A percentile compares a stretch with the other conserved stretches of the same genome.
Conservation (phyloP, 2,329 filamentous ascomycete species). For the Colletotrichum sp. region DNA sequence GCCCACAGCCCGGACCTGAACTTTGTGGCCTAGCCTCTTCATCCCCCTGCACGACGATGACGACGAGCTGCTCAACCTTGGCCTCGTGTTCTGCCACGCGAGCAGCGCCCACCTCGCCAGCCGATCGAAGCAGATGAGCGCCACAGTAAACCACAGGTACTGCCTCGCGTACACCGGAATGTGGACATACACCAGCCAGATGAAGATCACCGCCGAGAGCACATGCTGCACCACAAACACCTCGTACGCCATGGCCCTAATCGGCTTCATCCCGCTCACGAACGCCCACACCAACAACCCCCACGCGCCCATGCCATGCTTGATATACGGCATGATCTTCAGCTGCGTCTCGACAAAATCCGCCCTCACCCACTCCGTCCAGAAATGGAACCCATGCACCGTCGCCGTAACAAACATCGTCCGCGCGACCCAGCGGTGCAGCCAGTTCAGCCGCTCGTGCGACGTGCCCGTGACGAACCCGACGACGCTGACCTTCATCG, state of each 20-base stretch:
- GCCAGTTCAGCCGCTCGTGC: slow-evolving; percentile 75
- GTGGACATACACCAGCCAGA: slow-evolving; percentile 69
- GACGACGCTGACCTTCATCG: slow-evolving; percentile 64
- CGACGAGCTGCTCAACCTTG: slow-evolving; percentile 40
- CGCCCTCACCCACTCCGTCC: slow-evolving; percentile 65
- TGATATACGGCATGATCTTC: slow-evolving; percentile 54
- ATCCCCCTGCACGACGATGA: slow-evolving; percentile 51
- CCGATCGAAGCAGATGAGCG: slow-evolving; percentile 67
- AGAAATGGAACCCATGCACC: slow-evolving; percentile 74
- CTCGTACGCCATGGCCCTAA: slow-evolving; percentile 72
- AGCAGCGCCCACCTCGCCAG: slow-evolving; percentile 54
- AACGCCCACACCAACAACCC: slow-evolving; percentile 69
- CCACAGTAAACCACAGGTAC: slow-evolving; percentile 71
- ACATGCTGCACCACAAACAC: slow-evolving; percentile 74
- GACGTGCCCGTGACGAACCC: slow-evolving; percentile 66
- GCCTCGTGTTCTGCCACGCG: slow-evolving; percentile 57
- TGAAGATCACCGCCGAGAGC: slow-evolving; percentile 62
- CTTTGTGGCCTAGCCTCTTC: slow-evolving; percentile 56
- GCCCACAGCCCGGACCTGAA: slow-evolving; percentile 53
- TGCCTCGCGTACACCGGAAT: slow-evolving; percentile 63
- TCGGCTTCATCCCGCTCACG: slow-evolving; percentile 65
- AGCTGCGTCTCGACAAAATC: slow-evolving; percentile 66
- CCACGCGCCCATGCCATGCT: slow-evolving; percentile 73
- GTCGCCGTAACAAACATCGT: slow-evolving; percentile 72
- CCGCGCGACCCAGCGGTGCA: slow-evolving; percentile 75